Percentiles rank a stretch among this genome's conserved stretches.
These are phyloP conservation scores for Otatea glauca DNA, from an alignment of 176 grass and related monocot species.

Conservation along the genomic window DNA sequence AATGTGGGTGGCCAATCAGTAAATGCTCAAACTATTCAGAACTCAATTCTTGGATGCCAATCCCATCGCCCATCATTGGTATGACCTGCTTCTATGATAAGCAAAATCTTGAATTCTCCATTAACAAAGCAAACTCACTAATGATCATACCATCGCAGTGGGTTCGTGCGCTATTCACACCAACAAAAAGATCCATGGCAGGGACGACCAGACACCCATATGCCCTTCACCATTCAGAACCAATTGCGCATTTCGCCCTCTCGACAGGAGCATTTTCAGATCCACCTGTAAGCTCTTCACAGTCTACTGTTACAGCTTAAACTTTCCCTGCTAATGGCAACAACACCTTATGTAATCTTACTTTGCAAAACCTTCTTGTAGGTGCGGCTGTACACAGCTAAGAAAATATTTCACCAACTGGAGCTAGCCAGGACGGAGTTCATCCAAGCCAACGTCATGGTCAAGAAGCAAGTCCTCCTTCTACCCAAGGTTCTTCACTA, in stretches of 20 bases:
- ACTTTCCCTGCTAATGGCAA: background rate
- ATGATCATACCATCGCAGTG: slow-evolving; percentile 48
- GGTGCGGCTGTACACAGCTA: slow-evolving; percentile 80
- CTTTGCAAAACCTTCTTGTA: background rate
- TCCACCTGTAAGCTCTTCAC: slow-evolving; percentile 63
- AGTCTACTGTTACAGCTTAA: background rate
- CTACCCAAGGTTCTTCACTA: slow-evolving; percentile 90
- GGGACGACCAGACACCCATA: slow-evolving; percentile 65
- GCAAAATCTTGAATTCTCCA: background rate
- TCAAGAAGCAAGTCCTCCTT: slow-evolving; percentile 70
- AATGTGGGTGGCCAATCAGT: slow-evolving; percentile 89
- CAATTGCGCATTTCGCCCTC: slow-evolving; percentile 81
- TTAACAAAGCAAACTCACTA: slow-evolving; percentile 10
- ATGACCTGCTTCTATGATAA: slow-evolving; percentile 16
- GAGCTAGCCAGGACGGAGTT: slow-evolving; percentile 71
- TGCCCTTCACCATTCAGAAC: slow-evolving; percentile 62
- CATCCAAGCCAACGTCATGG: slow-evolving; percentile 60
- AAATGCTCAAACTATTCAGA: slow-evolving; percentile 82
- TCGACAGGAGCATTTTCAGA: slow-evolving; percentile 87
- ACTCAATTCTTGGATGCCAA: slow-evolving; percentile 89
- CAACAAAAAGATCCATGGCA: slow-evolving; percentile 52
- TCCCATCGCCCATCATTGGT: slow-evolving; percentile 88
- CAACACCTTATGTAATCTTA: background rate
- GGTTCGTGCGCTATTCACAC: slow-evolving; percentile 60
- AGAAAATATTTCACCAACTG: slow-evolving; percentile 73